Evolutionary conservation across 2,329 filamentous ascomycete genomes (phyloP), one percentile per base, ranked within the genome.

Genomic region (Malbranchea zuffiana): DNA sequence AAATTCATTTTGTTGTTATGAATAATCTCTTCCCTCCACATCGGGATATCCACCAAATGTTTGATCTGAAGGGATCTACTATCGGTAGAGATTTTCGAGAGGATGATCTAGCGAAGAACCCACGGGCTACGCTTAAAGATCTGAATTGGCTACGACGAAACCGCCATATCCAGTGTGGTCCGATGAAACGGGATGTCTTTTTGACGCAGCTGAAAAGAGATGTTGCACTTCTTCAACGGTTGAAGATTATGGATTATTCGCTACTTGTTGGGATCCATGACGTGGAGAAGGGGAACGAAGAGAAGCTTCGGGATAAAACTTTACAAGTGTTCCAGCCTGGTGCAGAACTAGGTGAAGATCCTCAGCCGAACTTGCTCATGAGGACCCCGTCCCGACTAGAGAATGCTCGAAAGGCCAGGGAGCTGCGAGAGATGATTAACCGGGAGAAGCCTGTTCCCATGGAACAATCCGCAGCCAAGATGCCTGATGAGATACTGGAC

Each of bases 1-100:
- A 98, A 66, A 95, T 96, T 38, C 90, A 98, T 61, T 98, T 98
- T 51, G 90, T 98, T 42, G 87, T 98, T 56, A 98, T 98, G 90
- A 98, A 98, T 68, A 98, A 98, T 59, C 73, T 98, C 11, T 98
- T 98, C 54, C 90, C 90, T 8, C 88, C 90, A 5, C 90, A 98
- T 63, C 77, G 88, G 49, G 90, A 98, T 59, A 96, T 98, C 43
- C 90, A 98, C 63, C 78, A 85, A 53, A 98, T 87, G 3, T 98
- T 94, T 54, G 90, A 98, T 59, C 62, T 98, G 49, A 98, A 98
- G 63, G 90, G 90, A 6, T 96, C 90, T 5, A 96, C 88, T 0
- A 77, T 96, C 47, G 90, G 90, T 10, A 76, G 90, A 54, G 85
- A 96, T 58, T 88, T 90, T 57, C 80, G 69, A 50, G 90, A 96